phyloP scores from a whole-genome alignment of 352 stramenopile species.

The Globisporangium nodosum region DNA sequence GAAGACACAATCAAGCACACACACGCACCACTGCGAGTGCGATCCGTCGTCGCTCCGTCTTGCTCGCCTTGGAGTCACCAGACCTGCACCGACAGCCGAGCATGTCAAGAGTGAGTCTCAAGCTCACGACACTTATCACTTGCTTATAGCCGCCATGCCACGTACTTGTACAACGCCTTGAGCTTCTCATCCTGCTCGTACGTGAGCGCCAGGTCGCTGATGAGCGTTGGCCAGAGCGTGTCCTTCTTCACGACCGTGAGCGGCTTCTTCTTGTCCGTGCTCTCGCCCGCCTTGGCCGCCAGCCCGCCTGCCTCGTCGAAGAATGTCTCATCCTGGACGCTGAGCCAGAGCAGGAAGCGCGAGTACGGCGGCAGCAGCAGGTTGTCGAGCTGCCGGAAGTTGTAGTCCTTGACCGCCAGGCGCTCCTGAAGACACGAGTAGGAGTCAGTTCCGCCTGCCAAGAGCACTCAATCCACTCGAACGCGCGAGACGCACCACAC shows the following conservation, averaged over 20 bases:
- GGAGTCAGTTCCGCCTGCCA: not conserved
- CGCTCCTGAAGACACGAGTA: constrained; percentile 34
- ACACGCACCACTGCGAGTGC: constrained; percentile 70
- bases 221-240: constrained; percentile 76
- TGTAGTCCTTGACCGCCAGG: constrained; percentile 85
- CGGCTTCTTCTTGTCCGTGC: constrained; percentile 59
- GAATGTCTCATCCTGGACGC: constrained; percentile 81
- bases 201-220: constrained; percentile 69
- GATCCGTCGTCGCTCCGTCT: constrained; percentile 73
- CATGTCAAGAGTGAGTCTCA: not conserved
- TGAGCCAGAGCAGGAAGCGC: constrained; percentile 86
- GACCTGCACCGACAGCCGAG: constrained; percentile 26
- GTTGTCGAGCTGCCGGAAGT: constrained; percentile 86
- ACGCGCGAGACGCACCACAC: constrained; percentile 32
- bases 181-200: constrained; percentile 90
- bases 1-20: not conserved
- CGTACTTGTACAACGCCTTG: constrained; percentile 83
- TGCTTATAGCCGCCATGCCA: not conserved
- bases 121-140: not conserved
- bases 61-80: constrained; percentile 76
- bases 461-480: no score
- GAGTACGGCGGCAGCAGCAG: constrained; percentile 83
- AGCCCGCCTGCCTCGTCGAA: constrained; percentile 65
- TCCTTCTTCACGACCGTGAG: constrained; percentile 75
- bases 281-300: constrained; percentile 41